Evolutionary conservation across 495 filamentous ascomycete species (phyloP), one percentile per base, ranked within the genome.

Genomic region (Pseudoneurospora amorphoporcata): DNA sequence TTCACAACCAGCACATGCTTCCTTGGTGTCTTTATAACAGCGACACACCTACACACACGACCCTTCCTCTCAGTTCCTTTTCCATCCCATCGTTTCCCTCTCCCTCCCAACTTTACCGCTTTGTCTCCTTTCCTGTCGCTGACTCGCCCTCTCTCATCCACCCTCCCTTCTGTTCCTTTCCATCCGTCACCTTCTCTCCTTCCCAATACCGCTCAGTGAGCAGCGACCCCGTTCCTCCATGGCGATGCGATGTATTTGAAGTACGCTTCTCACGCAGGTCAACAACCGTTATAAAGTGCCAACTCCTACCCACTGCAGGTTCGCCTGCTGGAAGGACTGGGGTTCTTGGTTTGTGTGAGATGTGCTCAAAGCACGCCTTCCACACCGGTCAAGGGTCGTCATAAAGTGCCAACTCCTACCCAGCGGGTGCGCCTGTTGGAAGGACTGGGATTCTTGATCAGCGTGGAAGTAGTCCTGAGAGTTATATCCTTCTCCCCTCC

Each of bases 301-400:
- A 72, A 69, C 32, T 47, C 71, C 61, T 72, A 72, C 58, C 68
- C 71, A 19, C 2, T 70, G 6, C 71, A 43, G 71, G 71, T 69
- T 37, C 71, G 71, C 71, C 71, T 69, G 61, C 16, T 61, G 45
- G 65, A 71, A 71, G 70, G 70, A 72, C 71, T 72, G 71, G 71
- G 71, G 71, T 58, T 45, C 58, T 68, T 39, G 71, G 45, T 37
- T 39, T 38, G 71, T 68, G 17, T 69, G 61, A 35, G 71, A 32
- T 37, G 14, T 37, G 70, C 70, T 71, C 8, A 32, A 53, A 69
- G 61, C 39, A 45, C 9, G 58, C 14, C 14, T 47, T 29, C 39
- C 29, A 68, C 23, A 17, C 10, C 10, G 68, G 58, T 72, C 40
- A 68, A 47, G 58, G 45, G 71, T 47, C 71, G 43, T 72, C 16